Evolutionary conservation across 345 rosid species (phyloP), one percentile per base, ranked within the genome.

Genomic region (Syzygium oleosum): DNA sequence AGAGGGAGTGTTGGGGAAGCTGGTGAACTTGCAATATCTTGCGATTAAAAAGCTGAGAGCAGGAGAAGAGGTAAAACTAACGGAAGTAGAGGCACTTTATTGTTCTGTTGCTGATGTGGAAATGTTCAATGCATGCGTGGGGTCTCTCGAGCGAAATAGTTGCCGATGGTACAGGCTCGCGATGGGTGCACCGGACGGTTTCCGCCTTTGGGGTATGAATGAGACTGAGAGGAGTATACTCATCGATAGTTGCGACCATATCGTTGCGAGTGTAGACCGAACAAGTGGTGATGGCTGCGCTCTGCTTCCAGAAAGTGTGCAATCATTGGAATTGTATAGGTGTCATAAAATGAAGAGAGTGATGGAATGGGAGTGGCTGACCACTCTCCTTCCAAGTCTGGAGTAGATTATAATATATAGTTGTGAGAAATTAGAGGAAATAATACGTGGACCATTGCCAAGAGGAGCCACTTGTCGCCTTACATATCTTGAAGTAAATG

Each of bases 371-470:
- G 34, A 61, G 68, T n/a, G 68, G 17, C 68, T n/a, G 34, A 61
- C 34, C 68, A 2, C 68, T 61, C 29, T 22, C 84, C 90, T 87
- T 78, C 87, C 83, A 19, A 88, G 89, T 84, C 38, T 92, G 53
- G 87, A 88, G 87, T 63, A n/a, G 27, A 78, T 92, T 34, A 3
- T 0, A 2, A 85, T 87, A 5, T 0, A 1, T 3, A 0, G 12
- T 9, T 90, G 92, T 84, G 0, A 9, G 2, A 0, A 52, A 63
- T 13, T 90, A 54, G 89, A 88, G 85, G 92, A 87, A 52, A 90
- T 90, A 86, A 87, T 88, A 34, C 85, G 41, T 10, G 53, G 85
- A 15, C 14, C 51, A 43, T 51, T 80, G 6, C 53, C 85, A 23
- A 51, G n/a, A 4, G 2, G 5, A 10, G 53, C 29, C 52, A 21